These are phyloP conservation scores for Tulasnella calospora DNA, from an alignment of 768 basidiomycete genomes.

Conservation along the genomic window DNA sequence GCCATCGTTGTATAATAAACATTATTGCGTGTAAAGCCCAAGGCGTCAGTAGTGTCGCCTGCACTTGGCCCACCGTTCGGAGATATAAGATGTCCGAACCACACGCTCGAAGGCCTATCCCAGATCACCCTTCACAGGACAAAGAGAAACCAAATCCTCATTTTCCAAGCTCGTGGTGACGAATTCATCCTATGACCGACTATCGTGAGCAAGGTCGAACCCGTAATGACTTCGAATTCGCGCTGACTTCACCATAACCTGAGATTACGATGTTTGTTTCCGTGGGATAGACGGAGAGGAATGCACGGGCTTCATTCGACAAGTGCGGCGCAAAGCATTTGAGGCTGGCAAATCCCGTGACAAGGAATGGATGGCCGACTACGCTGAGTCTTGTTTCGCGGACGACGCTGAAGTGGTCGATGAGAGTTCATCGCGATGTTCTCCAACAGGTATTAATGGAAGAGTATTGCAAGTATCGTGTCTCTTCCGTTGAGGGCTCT, in stretches of 20 bases:
- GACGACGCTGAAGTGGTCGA: not conserved
- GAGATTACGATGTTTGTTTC: not conserved
- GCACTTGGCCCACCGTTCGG: no score
- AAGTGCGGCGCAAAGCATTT: not conserved
- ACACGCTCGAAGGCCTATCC: not conserved
- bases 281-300: constrained; percentile 8
- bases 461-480: not conserved
- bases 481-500: not conserved
- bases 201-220: not conserved
- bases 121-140: not conserved
- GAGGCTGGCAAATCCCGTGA: not conserved
- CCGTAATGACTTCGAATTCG: not conserved
- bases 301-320: not conserved
- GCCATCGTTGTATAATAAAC: not conserved
- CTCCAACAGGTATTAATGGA: not conserved
- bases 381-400: not conserved
- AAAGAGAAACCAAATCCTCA: not conserved
- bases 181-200: not conserved
- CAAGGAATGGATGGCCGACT: constrained; percentile 16
- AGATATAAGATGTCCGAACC: not conserved
- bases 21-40: not conserved
- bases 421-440: not conserved
- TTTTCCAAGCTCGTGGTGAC: not conserved
- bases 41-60: not conserved
- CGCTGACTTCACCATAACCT: not conserved